phyloP scores from a whole-genome alignment of 1,284 basidiomycete genomes.

The Cerrena zonata region DNA sequence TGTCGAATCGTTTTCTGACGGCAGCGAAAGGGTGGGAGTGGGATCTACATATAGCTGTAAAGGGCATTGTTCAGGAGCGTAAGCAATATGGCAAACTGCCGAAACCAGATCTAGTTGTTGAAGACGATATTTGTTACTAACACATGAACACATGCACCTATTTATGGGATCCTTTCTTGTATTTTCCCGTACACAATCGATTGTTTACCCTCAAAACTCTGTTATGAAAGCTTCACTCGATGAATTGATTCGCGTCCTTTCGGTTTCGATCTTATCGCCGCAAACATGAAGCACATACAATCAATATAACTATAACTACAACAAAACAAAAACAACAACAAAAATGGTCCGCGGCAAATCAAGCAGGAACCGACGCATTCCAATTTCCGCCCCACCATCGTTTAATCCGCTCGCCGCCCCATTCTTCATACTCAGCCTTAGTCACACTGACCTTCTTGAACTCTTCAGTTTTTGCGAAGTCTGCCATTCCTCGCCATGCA shows the following conservation, averaged over 20 bases:
- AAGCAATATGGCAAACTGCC: not conserved
- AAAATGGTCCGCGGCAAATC: not conserved
- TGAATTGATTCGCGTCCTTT: too few relatives aligned
- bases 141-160: not conserved
- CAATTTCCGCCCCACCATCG: slow-evolving; percentile 83
- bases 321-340: not conserved
- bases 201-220: too few relatives aligned
- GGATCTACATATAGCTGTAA: slow-evolving; percentile 22
- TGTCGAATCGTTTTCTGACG: slow-evolving; percentile 15
- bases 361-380: slow-evolving; percentile 39
- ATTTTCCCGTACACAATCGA: too few relatives aligned
- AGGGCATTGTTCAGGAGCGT: slow-evolving; percentile 18
- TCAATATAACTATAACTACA: not conserved
- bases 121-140: not conserved
- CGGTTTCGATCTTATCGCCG: too few relatives aligned
- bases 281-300: not conserved
- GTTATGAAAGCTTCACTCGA: too few relatives aligned
- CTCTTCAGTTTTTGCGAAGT: slow-evolving; percentile 64
- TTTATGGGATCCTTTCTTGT: too few relatives aligned
- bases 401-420: slow-evolving; percentile 77
- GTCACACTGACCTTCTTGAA: slow-evolving; percentile 58
- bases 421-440: slow-evolving; percentile 83
- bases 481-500: slow-evolving; percentile 90
- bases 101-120: not conserved
- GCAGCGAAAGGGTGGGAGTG: slow-evolving; percentile 15